phyloP scores from a whole-genome alignment of 2,329 filamentous ascomycete species.

The Penicillium sp. region DNA sequence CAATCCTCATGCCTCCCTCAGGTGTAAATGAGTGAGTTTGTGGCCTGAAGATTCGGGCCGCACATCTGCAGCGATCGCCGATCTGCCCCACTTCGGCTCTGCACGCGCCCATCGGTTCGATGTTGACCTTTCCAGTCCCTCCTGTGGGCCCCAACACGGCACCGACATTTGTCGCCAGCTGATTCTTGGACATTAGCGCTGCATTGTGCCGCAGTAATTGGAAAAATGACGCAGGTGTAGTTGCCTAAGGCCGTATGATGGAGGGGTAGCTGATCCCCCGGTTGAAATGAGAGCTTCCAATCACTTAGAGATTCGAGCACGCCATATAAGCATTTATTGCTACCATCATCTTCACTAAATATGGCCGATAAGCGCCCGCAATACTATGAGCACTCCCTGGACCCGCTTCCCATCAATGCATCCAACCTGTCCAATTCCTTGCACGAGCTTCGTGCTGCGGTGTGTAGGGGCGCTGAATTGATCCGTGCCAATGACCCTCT shows the following conservation, averaged over 20 bases:
- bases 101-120: constrained; percentile 1
- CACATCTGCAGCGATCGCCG: constrained; percentile 5
- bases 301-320: constrained; percentile 9
- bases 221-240: constrained; percentile 5
- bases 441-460: constrained; percentile 27
- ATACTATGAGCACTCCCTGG: constrained; percentile 20
- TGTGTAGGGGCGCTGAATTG: constrained; percentile 25
- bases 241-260: constrained; percentile 6
- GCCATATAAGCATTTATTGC: constrained; percentile 4
- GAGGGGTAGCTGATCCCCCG: neutral
- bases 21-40: neutral
- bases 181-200: constrained; percentile 1
- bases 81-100: constrained; percentile 8
- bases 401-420: constrained; percentile 11
- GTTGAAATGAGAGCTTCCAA: constrained; percentile 1
- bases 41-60: neutral
- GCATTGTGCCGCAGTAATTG: neutral
- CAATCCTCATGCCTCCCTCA: neutral
- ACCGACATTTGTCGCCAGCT: constrained; percentile 7
- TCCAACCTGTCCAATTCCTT: constrained; percentile 18
- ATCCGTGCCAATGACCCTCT: constrained; percentile 23
- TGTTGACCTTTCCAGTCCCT: constrained; percentile 3
- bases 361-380: constrained; percentile 20
- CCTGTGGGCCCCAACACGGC: constrained; percentile 8
- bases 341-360: neutral